Percentiles rank a stretch among this genome's conserved stretches.
phyloP scores from a whole-genome alignment of 352 stramenopile species.

The Saprolegnia parasitica region DNA sequence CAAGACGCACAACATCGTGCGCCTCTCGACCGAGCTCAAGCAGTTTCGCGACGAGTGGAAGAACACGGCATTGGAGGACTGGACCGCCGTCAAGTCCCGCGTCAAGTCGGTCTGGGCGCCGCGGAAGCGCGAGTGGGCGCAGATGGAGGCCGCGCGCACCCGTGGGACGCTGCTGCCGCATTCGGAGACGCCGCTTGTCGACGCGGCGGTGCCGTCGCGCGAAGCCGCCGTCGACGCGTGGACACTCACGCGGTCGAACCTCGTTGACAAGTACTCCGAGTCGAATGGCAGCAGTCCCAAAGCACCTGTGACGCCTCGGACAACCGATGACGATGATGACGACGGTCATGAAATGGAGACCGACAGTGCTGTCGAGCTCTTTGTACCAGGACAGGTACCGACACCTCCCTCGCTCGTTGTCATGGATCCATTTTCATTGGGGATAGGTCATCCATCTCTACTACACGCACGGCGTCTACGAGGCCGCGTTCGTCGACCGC shows the following conservation, averaged over 20 bases:
- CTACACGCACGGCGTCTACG: slow-evolving; percentile 73
- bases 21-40: slow-evolving; percentile 65
- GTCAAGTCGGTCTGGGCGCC: slow-evolving; percentile 79
- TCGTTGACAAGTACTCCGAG: slow-evolving; percentile 27
- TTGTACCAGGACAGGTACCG: slow-evolving; percentile 23
- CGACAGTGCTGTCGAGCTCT: slow-evolving; percentile 15
- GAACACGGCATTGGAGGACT: slow-evolving; percentile 70
- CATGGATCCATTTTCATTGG: no score
- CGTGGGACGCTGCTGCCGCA: background rate
- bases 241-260: slow-evolving; percentile 20
- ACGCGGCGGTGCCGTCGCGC: background rate
- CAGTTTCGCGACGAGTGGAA: slow-evolving; percentile 79
- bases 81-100: slow-evolving; percentile 75
- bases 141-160: slow-evolving; percentile 41
- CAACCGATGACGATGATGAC: background rate
- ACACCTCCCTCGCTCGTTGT: no score
- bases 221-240: slow-evolving; percentile 11
- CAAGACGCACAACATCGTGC: slow-evolving; percentile 79
- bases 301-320: background rate
- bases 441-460: slow-evolving; percentile 63
- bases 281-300: background rate
- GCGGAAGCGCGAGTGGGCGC: slow-evolving; percentile 75
- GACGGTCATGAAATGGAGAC: slow-evolving; percentile 10
- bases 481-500: slow-evolving; percentile 74
- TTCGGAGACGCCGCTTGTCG: background rate